A percentile compares a stretch with the other conserved stretches of the same genome.
phyloP scores from a whole-genome alignment of 2,329 filamentous ascomycete species.

The Penicillium sp. region DNA sequence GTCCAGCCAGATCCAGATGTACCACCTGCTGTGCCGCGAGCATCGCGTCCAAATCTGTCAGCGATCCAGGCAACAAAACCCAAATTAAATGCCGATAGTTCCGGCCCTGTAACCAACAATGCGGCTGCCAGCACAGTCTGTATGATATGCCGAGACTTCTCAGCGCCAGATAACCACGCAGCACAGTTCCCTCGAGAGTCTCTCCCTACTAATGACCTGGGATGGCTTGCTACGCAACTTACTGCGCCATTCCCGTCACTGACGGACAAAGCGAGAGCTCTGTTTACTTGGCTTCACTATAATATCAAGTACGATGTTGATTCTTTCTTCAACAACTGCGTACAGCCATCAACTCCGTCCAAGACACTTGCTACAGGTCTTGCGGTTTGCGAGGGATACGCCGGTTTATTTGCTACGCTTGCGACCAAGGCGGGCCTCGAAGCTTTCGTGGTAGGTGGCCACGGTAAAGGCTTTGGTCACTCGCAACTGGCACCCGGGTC shows the following conservation, averaged over 20 bases:
- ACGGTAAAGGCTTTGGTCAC: conserved; percentile 84
- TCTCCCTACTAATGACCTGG: conserved; percentile 65
- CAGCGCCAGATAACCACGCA: conserved; percentile 72
- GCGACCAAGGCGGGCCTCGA: conserved; percentile 77
- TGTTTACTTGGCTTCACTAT: conserved; percentile 94
- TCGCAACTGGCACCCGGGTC: conserved; percentile 59
- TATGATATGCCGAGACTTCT: conserved; percentile 83
- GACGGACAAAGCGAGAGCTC: conserved; percentile 86
- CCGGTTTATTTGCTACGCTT: conserved; percentile 73
- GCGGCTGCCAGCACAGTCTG: conserved; percentile 47
- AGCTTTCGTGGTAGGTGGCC: conserved; percentile 67
- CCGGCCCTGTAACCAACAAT: conserved; percentile 10
- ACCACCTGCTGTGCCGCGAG: conserved; percentile 51
- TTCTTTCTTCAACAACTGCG: conserved; percentile 69
- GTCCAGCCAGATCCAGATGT: conserved; percentile 19
- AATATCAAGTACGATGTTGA: conserved; percentile 82
- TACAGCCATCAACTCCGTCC: conserved; percentile 65
- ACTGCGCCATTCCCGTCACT: conserved; percentile 73
- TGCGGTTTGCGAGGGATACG: conserved; percentile 91
- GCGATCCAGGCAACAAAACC: conserved; percentile 54
- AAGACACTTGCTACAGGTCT: conserved; percentile 71
- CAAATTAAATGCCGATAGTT: conserved; percentile 22
- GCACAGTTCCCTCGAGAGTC: conserved; percentile 69
- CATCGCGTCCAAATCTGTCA: conserved; percentile 56
- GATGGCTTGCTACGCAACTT: conserved; percentile 71